phyloP scores from a whole-genome alignment of 345 rosid genomes.

The Nephelium lappaceum region DNA sequence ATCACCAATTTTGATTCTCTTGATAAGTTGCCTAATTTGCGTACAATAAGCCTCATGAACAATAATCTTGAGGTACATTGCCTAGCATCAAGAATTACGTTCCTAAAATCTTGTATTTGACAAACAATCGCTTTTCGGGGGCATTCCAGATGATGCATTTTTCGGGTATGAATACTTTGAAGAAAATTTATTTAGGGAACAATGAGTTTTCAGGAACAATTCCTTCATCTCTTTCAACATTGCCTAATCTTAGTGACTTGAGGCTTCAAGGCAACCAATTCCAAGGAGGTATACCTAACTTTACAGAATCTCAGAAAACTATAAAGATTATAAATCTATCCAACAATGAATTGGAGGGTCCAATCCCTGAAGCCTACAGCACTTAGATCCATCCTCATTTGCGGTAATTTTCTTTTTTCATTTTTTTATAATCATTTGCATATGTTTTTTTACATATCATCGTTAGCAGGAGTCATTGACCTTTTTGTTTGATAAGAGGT shows the following conservation, averaged over 20 bases:
- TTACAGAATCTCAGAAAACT: slow-evolving; percentile 27
- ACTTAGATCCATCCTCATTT: slow-evolving; percentile 47
- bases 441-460: too few relatives aligned
- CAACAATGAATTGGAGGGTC: slow-evolving; percentile 71
- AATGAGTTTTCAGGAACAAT: slow-evolving; percentile 55
- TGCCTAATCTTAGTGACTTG: slow-evolving; percentile 62
- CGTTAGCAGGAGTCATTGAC: too few relatives aligned
- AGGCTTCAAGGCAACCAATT: slow-evolving; percentile 71
- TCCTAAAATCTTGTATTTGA: slow-evolving; percentile 60
- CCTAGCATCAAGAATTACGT: slow-evolving; percentile 52
- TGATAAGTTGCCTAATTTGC: slow-evolving; percentile 35
- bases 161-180: slow-evolving; percentile 55
- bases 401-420: slow-evolving; percentile 42
- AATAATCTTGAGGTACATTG: slow-evolving; percentile 56
- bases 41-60: slow-evolving; percentile 73
- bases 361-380: slow-evolving; percentile 57
- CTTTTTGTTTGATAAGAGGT: too few relatives aligned
- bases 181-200: slow-evolving; percentile 59
- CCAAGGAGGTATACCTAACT: slow-evolving; percentile 56
- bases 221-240: slow-evolving; percentile 52
- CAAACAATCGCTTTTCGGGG: slow-evolving; percentile 63
- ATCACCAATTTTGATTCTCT: slow-evolving; percentile 45
- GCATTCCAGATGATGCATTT: slow-evolving; percentile 63
- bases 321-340: slow-evolving; percentile 52
- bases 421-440: background rate